Evolutionary conservation across 345 rosid genomes (phyloP), one percentile per base, ranked within the genome.

Genomic region (Capsella bursapastoris): DNA sequence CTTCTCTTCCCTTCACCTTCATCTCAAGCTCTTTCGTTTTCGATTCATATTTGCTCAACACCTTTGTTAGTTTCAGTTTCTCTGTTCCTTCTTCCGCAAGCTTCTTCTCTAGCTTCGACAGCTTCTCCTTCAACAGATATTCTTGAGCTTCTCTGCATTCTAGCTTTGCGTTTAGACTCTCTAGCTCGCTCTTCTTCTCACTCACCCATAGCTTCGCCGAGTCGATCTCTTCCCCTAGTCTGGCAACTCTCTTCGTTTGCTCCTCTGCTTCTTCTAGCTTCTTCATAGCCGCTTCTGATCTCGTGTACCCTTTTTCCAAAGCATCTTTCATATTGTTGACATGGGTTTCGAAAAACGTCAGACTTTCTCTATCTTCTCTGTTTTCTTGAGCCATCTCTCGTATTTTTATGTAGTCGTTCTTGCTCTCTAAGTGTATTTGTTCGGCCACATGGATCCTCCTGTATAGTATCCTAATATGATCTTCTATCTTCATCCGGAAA

Each of bases 381-480:
- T 74, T 64, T 35, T 64, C 58, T 66, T 59, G 83, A 58, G 78
- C 75, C 41, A 57, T 65, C 32, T 84, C 85, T 51, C 78, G 67
- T 16, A 58, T 56, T 37, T 63, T 71, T 81, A 69, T 83, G 59
- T 78, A 81, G 25, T 74, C 59, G 0, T 88, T 88, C 58, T 78
- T 89, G 71, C 83, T 90, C 66, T 89, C 97, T 7, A 59, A 44
- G 58, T 89, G 96, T 41, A 87, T 77, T 13, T 88, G 92, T 79
- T 93, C 97, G 7, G 92, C 83, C 34, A 89, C 96, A 31, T 73
- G 80, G 72, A 90, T 88, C 57, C 97, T 86, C 35, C 79, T 90
- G 67, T 73, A 63, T 57, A 93, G 65, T 31, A 91, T 57, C 8
- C 93, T 86, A 14, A 90, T 82, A 28, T 84, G 86, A 72, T 89